These are phyloP conservation scores for Naganishia sp. DNA, from an alignment of 1,284 basidiomycete species.

Conservation along the genomic window DNA sequence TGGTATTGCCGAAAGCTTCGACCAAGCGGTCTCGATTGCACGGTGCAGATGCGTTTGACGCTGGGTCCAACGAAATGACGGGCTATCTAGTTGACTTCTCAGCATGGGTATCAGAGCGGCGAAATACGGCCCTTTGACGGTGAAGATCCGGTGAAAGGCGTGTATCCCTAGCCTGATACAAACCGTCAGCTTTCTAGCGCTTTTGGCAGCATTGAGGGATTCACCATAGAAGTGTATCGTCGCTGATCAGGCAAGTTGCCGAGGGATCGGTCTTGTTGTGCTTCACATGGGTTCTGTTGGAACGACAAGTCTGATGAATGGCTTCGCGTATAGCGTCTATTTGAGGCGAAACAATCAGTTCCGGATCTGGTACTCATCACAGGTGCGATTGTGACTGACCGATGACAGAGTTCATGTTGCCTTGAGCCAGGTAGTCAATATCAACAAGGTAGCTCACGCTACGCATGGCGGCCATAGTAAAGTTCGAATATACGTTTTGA, in stretches of 20 bases:
- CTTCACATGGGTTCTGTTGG: constrained; percentile 16
- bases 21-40: constrained; percentile 15
- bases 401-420: constrained; percentile 1
- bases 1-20: constrained; percentile 4
- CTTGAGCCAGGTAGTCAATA: constrained; percentile 24
- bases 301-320: constrained; percentile 19
- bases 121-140: constrained; percentile 15
- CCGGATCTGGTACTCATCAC: background rate
- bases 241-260: constrained; percentile 13
- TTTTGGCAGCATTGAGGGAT: background rate
- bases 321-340: constrained; percentile 16
- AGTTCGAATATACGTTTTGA: constrained; percentile 82
- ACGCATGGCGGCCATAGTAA: constrained; percentile 83
- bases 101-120: constrained; percentile 17
- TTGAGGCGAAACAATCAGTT: background rate
- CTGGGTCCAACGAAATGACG: constrained; percentile 11
- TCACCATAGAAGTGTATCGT: constrained; percentile 14
- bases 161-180: constrained; percentile 7
- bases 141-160: constrained; percentile 14
- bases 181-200: background rate
- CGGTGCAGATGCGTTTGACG: constrained; percentile 10
- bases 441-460: constrained; percentile 73
- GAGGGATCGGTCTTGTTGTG: background rate
- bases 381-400: background rate
- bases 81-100: constrained; percentile 11